These are phyloP conservation scores for Pyrenochaeta sp. DNA, from an alignment of 2,329 filamentous ascomycete genomes.

Conservation along the genomic window DNA sequence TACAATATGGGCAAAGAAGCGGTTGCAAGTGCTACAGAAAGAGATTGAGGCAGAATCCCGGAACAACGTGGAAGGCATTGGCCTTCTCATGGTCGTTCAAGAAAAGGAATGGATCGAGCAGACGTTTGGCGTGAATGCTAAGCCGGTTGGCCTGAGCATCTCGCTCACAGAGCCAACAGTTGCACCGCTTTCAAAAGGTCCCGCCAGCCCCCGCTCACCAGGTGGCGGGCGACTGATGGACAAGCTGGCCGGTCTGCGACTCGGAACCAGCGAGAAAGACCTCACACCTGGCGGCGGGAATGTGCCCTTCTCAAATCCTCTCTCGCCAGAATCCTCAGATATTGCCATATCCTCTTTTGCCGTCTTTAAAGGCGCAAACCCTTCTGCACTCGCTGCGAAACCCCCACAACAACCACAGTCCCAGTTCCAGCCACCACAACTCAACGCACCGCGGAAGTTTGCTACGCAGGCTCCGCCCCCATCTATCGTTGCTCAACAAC, in stretches of 20 bases:
- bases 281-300: constrained; percentile 58
- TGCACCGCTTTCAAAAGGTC: constrained; percentile 60
- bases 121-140: constrained; percentile 73
- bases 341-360: constrained; percentile 69
- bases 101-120: constrained; percentile 87
- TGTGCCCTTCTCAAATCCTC: constrained; percentile 53
- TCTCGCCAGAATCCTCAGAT: constrained; percentile 70
- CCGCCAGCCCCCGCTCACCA: constrained; percentile 67
- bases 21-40: constrained; percentile 75
- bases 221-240: constrained; percentile 76
- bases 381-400: constrained; percentile 53
- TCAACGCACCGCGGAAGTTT: constrained; percentile 41
- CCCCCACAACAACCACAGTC: constrained; percentile 48
- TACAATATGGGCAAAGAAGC: constrained; percentile 88
- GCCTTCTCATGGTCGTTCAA: constrained; percentile 81
- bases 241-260: constrained; percentile 79
- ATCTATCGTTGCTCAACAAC: constrained; percentile 51
- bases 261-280: constrained; percentile 76
- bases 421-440: constrained; percentile 17
- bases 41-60: constrained; percentile 80
- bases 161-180: constrained; percentile 46
- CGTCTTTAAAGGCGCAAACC: constrained; percentile 62
- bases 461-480: constrained; percentile 47
- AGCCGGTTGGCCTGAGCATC: constrained; percentile 51
- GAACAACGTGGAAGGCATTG: constrained; percentile 81